phyloP scores from a whole-genome alignment of 2,329 filamentous ascomycete genomes.

The Fusarium compactum region DNA sequence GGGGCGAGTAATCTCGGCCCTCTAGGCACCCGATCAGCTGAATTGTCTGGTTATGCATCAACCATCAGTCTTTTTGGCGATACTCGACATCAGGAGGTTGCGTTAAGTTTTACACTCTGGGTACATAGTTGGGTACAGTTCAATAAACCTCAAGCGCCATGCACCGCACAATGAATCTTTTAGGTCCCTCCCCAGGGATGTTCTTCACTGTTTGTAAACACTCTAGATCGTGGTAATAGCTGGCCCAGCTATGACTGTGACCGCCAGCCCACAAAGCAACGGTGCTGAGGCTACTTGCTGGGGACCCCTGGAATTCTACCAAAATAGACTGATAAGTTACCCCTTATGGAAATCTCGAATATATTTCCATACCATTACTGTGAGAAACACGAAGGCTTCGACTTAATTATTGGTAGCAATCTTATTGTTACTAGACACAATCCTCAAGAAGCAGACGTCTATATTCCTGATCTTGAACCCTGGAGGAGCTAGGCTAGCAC shows the following conservation, averaged over 20 bases:
- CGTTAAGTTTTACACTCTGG: neutral
- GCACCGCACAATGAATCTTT: neutral
- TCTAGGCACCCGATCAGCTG: constrained; percentile 29
- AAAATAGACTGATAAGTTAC: neutral
- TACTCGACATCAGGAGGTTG: neutral
- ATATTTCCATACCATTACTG: neutral
- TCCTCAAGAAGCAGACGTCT: neutral
- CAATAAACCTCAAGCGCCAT: neutral
- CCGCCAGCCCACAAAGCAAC: neutral
- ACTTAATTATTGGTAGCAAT: neutral
- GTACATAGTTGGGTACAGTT: neutral
- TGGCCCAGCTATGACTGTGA: neutral
- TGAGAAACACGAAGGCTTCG: neutral
- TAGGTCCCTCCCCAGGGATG: neutral
- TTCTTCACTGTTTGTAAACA: neutral
- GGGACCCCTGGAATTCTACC: neutral
- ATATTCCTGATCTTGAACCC: neutral
- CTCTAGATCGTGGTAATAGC: neutral
- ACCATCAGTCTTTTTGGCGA: constrained; percentile 10
- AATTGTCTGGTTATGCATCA: constrained; percentile 5
- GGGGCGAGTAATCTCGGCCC: constrained; percentile 42
- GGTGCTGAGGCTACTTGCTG: neutral
- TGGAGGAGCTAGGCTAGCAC: constrained; percentile 5
- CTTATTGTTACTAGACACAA: neutral
- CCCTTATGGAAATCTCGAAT: neutral